Evolutionary conservation across 1,284 basidiomycete genomes (phyloP).

Genomic region (Microbotryum saponariae): DNA sequence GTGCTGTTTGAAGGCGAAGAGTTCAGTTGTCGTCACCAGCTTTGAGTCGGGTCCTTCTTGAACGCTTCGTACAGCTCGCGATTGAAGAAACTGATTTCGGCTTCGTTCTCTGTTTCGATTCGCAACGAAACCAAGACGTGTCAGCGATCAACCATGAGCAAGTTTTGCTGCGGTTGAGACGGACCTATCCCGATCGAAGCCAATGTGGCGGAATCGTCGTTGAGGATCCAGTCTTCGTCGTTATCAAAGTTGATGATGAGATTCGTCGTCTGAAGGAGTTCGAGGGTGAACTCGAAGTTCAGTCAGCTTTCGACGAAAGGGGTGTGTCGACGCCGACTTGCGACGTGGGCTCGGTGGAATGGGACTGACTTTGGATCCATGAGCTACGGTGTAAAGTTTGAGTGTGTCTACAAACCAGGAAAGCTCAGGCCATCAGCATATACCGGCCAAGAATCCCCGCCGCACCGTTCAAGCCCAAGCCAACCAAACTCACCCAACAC

Average conservation of each 20-base stretch:
- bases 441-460: not conserved
- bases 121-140: not conserved
- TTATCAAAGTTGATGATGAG: slow-evolving; percentile 91
- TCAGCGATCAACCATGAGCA: not conserved
- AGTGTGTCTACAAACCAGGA: slow-evolving; percentile 58
- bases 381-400: slow-evolving; percentile 88
- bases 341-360: too few relatives aligned
- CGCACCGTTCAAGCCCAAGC: slow-evolving; percentile 1
- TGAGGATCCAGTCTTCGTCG: slow-evolving; percentile 75
- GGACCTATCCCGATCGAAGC: slow-evolving; percentile 65
- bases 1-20: too few relatives aligned
- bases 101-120: slow-evolving; percentile 77
- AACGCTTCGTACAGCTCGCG: slow-evolving; percentile 65
- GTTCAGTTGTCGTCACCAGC: slow-evolving; percentile 21
- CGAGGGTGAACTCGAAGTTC: not conserved
- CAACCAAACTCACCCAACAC: slow-evolving; percentile 51
- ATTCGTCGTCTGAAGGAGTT: slow-evolving; percentile 64
- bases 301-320: not conserved
- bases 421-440: not conserved
- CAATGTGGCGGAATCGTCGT: slow-evolving; percentile 58
- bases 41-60: slow-evolving; percentile 61
- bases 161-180: slow-evolving; percentile 34
- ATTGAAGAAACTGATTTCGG: slow-evolving; percentile 85
- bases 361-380: slow-evolving; percentile 67
- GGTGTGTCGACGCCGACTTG: too few relatives aligned